Evolutionary conservation across 495 filamentous ascomycete genomes (phyloP).

Genomic region (Xylaria curta): DNA sequence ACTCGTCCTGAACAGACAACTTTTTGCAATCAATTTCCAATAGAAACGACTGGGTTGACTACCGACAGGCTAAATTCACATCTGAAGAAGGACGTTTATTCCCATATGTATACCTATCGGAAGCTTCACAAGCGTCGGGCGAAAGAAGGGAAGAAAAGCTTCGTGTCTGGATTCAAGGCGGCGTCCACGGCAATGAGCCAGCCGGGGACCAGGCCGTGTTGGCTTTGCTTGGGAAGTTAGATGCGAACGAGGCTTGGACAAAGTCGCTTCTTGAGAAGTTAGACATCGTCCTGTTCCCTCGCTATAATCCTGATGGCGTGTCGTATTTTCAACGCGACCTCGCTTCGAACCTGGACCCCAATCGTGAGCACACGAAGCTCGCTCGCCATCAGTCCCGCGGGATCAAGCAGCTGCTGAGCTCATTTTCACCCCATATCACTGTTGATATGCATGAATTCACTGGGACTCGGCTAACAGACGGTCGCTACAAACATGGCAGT

Average conservation of each 20-base stretch:
- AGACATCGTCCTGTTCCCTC: conserved; percentile 37
- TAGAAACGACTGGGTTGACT: conserved; percentile 33
- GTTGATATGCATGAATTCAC: conserved; percentile 46
- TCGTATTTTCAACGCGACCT: conserved; percentile 43
- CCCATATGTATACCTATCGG: conserved; percentile 35
- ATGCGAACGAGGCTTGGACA: conserved; percentile 31
- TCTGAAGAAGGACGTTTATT: conserved; percentile 39
- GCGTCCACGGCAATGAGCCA: conserved; percentile 42
- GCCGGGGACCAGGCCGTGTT: conserved; percentile 38
- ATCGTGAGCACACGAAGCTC: conserved; percentile 45
- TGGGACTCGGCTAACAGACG: conserved; percentile 30
- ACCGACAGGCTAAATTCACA: conserved; percentile 35
- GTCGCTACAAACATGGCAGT: conserved; percentile 38
- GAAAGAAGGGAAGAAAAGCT: conserved; percentile 27
- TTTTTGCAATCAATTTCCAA: conserved; percentile 34
- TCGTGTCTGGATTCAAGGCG: conserved; percentile 41
- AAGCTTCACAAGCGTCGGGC: not conserved
- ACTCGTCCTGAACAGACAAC: conserved; percentile 22
- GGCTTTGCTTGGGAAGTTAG: conserved; percentile 39
- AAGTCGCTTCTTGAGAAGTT: conserved; percentile 29
- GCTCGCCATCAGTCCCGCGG: conserved; percentile 39
- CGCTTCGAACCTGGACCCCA: conserved; percentile 44
- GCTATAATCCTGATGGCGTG: conserved; percentile 41
- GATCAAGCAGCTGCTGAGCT: conserved; percentile 40
- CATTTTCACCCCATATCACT: conserved; percentile 40